Evolutionary conservation across 768 basidiomycete species (phyloP).

Genomic region (Kwoniella bestiolae): DNA sequence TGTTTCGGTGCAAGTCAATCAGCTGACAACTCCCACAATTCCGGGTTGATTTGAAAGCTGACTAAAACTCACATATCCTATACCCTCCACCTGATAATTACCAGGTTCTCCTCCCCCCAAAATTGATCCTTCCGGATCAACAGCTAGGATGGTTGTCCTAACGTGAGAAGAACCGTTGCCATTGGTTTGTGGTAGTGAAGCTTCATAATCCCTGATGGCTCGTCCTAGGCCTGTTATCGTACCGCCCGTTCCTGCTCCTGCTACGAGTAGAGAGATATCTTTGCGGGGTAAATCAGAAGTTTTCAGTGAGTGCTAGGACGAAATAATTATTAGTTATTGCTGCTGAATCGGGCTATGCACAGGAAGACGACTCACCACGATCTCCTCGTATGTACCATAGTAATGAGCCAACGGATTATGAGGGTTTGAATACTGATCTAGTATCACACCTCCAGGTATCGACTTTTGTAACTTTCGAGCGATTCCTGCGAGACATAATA

Average conservation of each 20-base stretch:
- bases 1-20: conserved; percentile 17
- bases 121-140: conserved; percentile 94
- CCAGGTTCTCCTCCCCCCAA: conserved; percentile 66
- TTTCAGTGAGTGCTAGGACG: conserved; percentile 53
- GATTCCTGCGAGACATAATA: conserved; percentile 66
- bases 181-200: conserved; percentile 44
- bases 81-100: conserved; percentile 87
- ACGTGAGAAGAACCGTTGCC: neutral
- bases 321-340: neutral
- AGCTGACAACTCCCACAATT: neutral
- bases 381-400: conserved; percentile 85
- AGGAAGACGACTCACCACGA: conserved; percentile 61
- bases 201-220: conserved; percentile 37
- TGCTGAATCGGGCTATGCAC: neutral
- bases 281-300: conserved; percentile 61
- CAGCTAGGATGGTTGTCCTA: conserved; percentile 66
- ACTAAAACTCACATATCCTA: conserved; percentile 64
- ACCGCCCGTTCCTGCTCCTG: conserved; percentile 91
- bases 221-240: conserved; percentile 74
- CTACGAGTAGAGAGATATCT: conserved; percentile 70
- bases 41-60: neutral
- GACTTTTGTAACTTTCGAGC: conserved; percentile 74
- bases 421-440: conserved; percentile 75
- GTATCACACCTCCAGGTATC: conserved; percentile 83
- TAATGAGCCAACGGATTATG: conserved; percentile 94